These are phyloP conservation scores for Plasmopara muralis DNA, from an alignment of 352 stramenopile genomes.

Conservation along the genomic window DNA sequence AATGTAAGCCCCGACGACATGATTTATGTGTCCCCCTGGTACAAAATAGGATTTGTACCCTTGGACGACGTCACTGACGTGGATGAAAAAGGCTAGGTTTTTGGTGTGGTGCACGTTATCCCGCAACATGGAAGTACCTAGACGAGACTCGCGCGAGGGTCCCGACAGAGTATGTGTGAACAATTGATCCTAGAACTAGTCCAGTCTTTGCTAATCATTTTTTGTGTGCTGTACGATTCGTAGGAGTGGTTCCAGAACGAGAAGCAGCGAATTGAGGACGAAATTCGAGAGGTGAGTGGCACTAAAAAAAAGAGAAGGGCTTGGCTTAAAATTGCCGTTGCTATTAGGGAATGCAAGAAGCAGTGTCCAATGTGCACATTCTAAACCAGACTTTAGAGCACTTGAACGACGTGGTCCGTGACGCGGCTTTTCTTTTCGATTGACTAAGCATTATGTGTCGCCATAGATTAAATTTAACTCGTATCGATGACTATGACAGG, in stretches of 20 bases:
- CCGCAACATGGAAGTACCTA: conserved; percentile 12
- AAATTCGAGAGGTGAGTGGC: conserved; percentile 53
- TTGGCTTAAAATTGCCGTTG: conserved; percentile 2
- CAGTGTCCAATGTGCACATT: conserved; percentile 76
- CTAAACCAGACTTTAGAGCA: conserved; percentile 77
- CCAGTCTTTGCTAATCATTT: not conserved
- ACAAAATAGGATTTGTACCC: conserved; percentile 11
- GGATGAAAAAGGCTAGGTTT: conserved; percentile 3
- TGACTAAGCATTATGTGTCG: no score
- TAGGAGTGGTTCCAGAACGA: conserved; percentile 66
- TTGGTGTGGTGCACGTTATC: conserved; percentile 1
- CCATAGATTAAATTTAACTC: no score
- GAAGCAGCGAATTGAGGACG: conserved; percentile 59
- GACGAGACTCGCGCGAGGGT: conserved; percentile 25
- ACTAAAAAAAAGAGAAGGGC: not conserved
- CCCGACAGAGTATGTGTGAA: conserved; percentile 18
- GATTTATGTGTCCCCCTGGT: conserved; percentile 11
- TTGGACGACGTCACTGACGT: conserved; percentile 12
- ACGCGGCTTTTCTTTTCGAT: not conserved
- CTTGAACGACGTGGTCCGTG: conserved; percentile 68
- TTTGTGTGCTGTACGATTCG: not conserved
- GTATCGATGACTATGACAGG: conserved; percentile 21
- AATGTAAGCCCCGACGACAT: conserved; percentile 27
- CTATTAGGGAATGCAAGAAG: conserved; percentile 68
- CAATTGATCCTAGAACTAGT: not conserved